Evolutionary conservation across 2,329 filamentous ascomycete species (phyloP).

Genomic region (Aspergillus felis): DNA sequence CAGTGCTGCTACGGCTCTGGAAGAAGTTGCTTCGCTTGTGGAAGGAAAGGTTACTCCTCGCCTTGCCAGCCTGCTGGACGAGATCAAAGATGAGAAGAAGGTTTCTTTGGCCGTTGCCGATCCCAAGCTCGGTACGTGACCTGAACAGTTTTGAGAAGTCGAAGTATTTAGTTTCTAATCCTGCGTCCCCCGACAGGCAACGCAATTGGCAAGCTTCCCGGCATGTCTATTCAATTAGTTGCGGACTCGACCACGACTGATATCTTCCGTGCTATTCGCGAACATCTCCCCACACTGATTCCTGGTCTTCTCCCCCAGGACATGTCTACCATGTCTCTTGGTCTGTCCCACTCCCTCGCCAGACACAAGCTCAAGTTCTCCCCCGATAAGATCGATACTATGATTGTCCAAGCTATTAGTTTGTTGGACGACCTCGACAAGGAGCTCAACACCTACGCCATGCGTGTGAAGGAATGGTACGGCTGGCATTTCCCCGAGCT

Average conservation of each 20-base stretch:
- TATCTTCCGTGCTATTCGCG: constrained; percentile 89
- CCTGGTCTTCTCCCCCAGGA: constrained; percentile 81
- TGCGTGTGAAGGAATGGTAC: constrained; percentile 99
- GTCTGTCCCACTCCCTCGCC: constrained; percentile 94
- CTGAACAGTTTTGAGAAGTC: not conserved
- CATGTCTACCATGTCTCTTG: constrained; percentile 89
- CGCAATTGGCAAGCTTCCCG: constrained; percentile 86
- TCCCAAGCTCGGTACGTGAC: constrained; percentile 67
- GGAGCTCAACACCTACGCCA: constrained; percentile 97
- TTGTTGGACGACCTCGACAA: constrained; percentile 96
- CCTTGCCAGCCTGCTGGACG: constrained; percentile 75
- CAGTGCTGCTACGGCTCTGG: constrained; percentile 81
- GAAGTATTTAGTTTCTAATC: constrained; percentile 10
- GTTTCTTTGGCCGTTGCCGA: constrained; percentile 90
- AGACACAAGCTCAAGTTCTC: constrained; percentile 99
- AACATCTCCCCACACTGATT: constrained; percentile 84
- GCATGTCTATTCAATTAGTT: constrained; percentile 78
- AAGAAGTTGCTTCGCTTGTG: constrained; percentile 82
- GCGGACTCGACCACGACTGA: constrained; percentile 80
- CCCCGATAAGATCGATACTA: constrained; percentile 96
- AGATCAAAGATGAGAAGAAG: constrained; percentile 97
- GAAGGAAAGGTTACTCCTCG: constrained; percentile 94
- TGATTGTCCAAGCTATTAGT: constrained; percentile 97
- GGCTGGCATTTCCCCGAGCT: constrained; percentile 99
- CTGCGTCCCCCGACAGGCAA: constrained; percentile 50